Evolutionary conservation across 164 flowering plant species (phyloP).

Genomic region (Hamamelis virginiana): DNA sequence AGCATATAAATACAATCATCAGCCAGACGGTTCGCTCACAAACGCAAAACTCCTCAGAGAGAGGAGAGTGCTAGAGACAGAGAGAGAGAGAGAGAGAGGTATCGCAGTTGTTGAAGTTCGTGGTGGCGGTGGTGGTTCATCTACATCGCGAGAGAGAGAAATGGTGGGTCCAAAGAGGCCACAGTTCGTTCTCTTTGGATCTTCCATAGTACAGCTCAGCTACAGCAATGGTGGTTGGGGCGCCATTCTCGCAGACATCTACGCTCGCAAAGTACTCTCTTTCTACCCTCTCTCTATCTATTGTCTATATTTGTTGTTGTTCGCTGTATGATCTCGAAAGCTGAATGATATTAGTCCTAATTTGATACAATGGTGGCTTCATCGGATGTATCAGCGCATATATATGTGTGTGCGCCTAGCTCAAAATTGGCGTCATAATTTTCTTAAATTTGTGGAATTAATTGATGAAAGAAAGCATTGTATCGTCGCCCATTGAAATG

Average conservation of each 20-base stretch:
- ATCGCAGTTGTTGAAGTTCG: no score
- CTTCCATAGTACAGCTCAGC: slow-evolving; percentile 84
- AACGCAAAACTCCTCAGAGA: neutral
- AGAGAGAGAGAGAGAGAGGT: no score
- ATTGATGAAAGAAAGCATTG: no score
- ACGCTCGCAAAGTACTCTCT: slow-evolving; percentile 68
- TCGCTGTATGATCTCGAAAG: no score
- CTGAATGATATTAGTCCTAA: no score
- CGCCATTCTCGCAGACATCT: slow-evolving; percentile 73
- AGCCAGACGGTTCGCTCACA: neutral
- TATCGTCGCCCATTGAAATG: no score
- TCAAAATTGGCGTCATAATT: no score
- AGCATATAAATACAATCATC: neutral
- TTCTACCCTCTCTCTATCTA: slow-evolving; percentile 6
- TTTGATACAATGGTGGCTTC: neutral
- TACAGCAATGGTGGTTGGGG: slow-evolving; percentile 92
- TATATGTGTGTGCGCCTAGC: no score
- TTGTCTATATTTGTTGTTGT: neutral
- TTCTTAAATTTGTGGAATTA: no score
- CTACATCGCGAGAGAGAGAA: slow-evolving; percentile 15
- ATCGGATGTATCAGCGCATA: no score
- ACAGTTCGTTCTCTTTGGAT: slow-evolving; percentile 82
- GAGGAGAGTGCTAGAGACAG: neutral
- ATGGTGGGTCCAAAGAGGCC: slow-evolving; percentile 84
- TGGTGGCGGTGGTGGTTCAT: slow-evolving; percentile 1